Conservation (phyloP, 2,329 filamentous ascomycete species). For the Stachybotrys chartarum region DNA sequence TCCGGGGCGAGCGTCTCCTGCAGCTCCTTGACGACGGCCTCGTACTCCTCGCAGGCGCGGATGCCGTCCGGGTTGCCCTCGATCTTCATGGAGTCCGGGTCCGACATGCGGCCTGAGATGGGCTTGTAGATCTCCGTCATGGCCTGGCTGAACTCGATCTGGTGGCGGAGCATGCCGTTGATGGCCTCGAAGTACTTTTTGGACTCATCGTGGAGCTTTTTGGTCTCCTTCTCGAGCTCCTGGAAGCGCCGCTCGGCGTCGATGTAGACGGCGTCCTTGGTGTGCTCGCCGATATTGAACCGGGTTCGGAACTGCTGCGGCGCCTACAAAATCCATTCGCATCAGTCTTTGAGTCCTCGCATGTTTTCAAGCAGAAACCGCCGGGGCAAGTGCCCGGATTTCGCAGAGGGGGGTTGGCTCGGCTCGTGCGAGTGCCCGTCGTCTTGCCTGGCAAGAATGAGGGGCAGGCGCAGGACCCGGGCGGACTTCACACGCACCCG, state of each 20-base stretch:
- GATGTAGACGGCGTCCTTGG: constrained; percentile 89
- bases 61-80: constrained; percentile 93
- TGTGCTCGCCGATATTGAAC: constrained; percentile 94
- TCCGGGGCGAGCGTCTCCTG: constrained; percentile 85
- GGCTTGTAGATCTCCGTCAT: constrained; percentile 97
- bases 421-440: no score
- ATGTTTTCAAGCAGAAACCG: no score
- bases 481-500: constrained; percentile 48
- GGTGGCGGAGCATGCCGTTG: constrained; percentile 94
- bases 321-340: constrained; percentile 42
- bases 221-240: constrained; percentile 92
- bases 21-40: constrained; percentile 80
- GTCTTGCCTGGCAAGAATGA: constrained; percentile 2
- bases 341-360: background rate
- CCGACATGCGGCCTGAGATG: constrained; percentile 91
- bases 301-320: constrained; percentile 86
- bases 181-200: constrained; percentile 97
- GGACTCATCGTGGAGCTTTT: constrained; percentile 93
- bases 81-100: constrained; percentile 73
- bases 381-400: no score
- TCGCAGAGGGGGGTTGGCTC: no score
- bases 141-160: constrained; percentile 96
- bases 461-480: constrained; percentile 20
- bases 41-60: constrained; percentile 92
- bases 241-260: constrained; percentile 91